Evolutionary conservation across 2,329 filamentous ascomycete genomes (phyloP).

Genomic region (Herpotrichia juniperi): DNA sequence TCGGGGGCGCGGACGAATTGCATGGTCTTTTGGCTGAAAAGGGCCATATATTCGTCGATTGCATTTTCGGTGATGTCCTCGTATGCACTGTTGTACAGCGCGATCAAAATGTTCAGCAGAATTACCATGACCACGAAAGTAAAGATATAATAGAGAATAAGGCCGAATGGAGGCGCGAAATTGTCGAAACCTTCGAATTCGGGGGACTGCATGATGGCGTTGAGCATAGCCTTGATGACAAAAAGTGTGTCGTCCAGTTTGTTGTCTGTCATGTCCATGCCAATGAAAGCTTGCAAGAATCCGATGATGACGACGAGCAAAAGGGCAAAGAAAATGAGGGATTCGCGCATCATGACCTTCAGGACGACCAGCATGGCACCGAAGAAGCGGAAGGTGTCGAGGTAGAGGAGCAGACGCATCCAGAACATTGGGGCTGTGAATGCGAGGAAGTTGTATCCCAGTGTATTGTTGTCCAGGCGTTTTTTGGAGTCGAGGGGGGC

Average conservation of each 20-base stretch:
- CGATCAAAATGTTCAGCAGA: slow-evolving; percentile 93
- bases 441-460: slow-evolving; percentile 93
- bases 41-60: slow-evolving; percentile 91
- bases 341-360: slow-evolving; percentile 72
- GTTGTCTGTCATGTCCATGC: slow-evolving; percentile 83
- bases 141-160: slow-evolving; percentile 96
- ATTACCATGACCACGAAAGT: slow-evolving; percentile 97
- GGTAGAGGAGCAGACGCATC: slow-evolving; percentile 87
- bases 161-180: slow-evolving; percentile 90
- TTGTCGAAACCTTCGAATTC: slow-evolving; percentile 89
- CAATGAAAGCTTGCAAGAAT: slow-evolving; percentile 93
- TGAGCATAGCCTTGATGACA: slow-evolving; percentile 82
- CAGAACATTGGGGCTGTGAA: slow-evolving; percentile 97
- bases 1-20: slow-evolving; percentile 96
- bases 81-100: slow-evolving; percentile 95
- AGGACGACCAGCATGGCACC: slow-evolving; percentile 97
- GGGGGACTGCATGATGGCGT: slow-evolving; percentile 88
- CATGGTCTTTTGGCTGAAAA: slow-evolving; percentile 94
- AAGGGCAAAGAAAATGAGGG: slow-evolving; percentile 93
- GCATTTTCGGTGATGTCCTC: slow-evolving; percentile 93
- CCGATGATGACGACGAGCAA: slow-evolving; percentile 81
- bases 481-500: slow-evolving; percentile 58
- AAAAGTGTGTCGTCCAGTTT: slow-evolving; percentile 67
- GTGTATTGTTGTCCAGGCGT: slow-evolving; percentile 71
- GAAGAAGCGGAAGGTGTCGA: slow-evolving; percentile 94